phyloP scores from a whole-genome alignment of 164 flowering plant genomes.

The Vitis amurensis region DNA sequence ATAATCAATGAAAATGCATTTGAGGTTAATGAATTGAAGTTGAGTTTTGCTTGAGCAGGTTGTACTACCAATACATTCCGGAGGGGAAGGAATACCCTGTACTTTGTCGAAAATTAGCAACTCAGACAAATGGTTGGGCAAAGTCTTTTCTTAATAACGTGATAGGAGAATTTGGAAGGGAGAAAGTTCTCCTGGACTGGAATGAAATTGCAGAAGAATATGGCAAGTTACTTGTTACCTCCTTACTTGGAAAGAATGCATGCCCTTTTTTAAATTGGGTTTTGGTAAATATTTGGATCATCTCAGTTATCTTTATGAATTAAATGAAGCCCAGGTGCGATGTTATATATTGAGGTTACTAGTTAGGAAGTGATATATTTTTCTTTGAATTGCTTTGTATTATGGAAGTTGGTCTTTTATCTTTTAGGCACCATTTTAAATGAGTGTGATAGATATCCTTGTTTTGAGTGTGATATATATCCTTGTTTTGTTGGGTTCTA shows the following conservation, averaged over 20 bases:
- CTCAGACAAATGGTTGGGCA: slow-evolving; percentile 37
- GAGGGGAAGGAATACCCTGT: slow-evolving; percentile 92
- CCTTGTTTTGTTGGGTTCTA: too few species aligned
- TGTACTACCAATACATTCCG: slow-evolving; percentile 82
- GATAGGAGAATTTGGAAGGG: slow-evolving; percentile 33
- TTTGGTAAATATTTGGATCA: background rate
- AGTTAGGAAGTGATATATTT: background rate
- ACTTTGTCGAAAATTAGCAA: slow-evolving; percentile 56
- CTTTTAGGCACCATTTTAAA: too few species aligned
- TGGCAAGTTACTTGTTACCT: slow-evolving; percentile 43
- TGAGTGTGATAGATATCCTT: too few species aligned
- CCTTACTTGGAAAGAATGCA: background rate
- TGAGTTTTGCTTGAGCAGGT: slow-evolving; percentile 42
- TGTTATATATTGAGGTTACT: too few species aligned
- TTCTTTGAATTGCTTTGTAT: background rate
- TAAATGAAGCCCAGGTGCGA: background rate
- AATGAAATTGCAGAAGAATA: slow-evolving; percentile 72
- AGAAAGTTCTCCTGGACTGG: slow-evolving; percentile 82
- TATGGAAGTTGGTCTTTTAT: too few species aligned
- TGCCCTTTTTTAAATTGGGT: background rate
- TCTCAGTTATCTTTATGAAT: background rate
- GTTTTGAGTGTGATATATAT: too few species aligned
- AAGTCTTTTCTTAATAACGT: slow-evolving; percentile 30
- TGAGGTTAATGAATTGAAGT: background rate
- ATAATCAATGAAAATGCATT: background rate